These are phyloP conservation scores for Hysterangium stoloniferum DNA, from an alignment of 768 basidiomycete species.

Conservation along the genomic window DNA sequence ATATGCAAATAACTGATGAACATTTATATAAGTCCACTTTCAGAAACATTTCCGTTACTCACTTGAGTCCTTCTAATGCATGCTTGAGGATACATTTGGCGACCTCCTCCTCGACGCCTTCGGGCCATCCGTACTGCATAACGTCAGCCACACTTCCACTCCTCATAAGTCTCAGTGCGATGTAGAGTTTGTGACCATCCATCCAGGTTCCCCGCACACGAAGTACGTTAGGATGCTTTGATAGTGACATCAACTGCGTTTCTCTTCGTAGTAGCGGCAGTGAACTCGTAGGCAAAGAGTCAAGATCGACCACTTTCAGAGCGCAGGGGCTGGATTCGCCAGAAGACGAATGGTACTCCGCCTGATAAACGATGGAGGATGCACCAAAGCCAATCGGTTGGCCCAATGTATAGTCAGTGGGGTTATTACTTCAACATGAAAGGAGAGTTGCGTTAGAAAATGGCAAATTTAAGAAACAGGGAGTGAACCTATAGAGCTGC, in stretches of 20 bases:
- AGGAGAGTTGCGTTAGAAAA: constrained; percentile 1
- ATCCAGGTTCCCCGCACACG: constrained; percentile 90
- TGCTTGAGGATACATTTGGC: constrained; percentile 79
- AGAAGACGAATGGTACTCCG: constrained; percentile 45
- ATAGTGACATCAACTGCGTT: constrained; percentile 86
- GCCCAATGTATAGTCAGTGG: constrained; percentile 68
- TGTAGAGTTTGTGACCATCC: constrained; percentile 73
- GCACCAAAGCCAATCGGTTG: constrained; percentile 84
- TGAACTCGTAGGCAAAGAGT: constrained; percentile 62
- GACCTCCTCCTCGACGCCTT: constrained; percentile 89
- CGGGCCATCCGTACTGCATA: constrained; percentile 76
- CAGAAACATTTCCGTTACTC: constrained; percentile 27
- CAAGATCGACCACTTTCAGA: constrained; percentile 85
- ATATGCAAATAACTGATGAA: constrained; percentile 67
- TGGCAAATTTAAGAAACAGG: background rate
- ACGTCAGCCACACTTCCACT: constrained; percentile 81
- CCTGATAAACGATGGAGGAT: constrained; percentile 84
- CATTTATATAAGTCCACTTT: constrained; percentile 14
- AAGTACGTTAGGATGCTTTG: constrained; percentile 88
- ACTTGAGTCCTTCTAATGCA: constrained; percentile 84
- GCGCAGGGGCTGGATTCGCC: constrained; percentile 49
- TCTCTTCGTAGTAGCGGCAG: constrained; percentile 73
- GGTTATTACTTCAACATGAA: constrained; percentile 54
- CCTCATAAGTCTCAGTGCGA: constrained; percentile 86
- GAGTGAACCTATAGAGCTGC: constrained; percentile 63